Conservation (phyloP, 2,329 filamentous ascomycete genomes). For the Plectosphaerella sp. region DNA sequence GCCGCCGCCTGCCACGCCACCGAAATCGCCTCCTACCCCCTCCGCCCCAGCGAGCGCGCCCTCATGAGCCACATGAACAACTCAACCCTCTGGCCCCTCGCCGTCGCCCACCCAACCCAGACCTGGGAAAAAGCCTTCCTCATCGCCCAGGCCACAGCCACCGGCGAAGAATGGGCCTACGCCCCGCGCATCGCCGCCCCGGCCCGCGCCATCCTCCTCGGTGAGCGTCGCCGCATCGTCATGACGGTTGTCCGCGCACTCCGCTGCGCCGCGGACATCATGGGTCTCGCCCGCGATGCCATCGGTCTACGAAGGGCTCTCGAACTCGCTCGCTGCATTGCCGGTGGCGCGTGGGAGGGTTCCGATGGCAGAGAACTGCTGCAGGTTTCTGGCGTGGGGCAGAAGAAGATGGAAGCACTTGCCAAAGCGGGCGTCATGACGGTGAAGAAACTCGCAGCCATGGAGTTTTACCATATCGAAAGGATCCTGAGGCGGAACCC, state of each 20-base stretch:
- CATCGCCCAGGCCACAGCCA: conserved; percentile 62
- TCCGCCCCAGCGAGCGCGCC: conserved; percentile 26
- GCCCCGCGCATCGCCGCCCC: conserved; percentile 36
- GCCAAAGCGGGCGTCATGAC: conserved; percentile 64
- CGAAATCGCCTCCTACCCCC: conserved; percentile 31
- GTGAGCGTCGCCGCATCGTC: conserved; percentile 26
- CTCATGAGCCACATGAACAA: conserved; percentile 35
- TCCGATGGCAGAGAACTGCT: conserved; percentile 69
- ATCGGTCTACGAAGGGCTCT: conserved; percentile 64
- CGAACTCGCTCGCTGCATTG: conserved; percentile 72
- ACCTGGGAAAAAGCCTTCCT: conserved; percentile 72
- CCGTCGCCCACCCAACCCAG: conserved; percentile 39
- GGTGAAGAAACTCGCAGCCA: conserved; percentile 63
- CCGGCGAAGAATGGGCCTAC: conserved; percentile 55
- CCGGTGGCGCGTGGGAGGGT: conserved; percentile 71
- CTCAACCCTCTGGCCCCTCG: conserved; percentile 30
- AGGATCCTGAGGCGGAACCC: conserved; percentile 72
- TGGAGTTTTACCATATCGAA: conserved; percentile 72
- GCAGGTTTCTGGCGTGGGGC: conserved; percentile 76
- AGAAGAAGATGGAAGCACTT: conserved; percentile 71
- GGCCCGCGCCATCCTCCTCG: conserved; percentile 26
- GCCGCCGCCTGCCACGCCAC: conserved; percentile 31
- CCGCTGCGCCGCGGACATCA: conserved; percentile 32
- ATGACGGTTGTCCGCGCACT: conserved; percentile 25
- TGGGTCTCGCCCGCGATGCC: conserved; percentile 50